These are phyloP conservation scores for Phytopythium litorale DNA, from an alignment of 352 stramenopile genomes.

Conservation along the genomic window DNA sequence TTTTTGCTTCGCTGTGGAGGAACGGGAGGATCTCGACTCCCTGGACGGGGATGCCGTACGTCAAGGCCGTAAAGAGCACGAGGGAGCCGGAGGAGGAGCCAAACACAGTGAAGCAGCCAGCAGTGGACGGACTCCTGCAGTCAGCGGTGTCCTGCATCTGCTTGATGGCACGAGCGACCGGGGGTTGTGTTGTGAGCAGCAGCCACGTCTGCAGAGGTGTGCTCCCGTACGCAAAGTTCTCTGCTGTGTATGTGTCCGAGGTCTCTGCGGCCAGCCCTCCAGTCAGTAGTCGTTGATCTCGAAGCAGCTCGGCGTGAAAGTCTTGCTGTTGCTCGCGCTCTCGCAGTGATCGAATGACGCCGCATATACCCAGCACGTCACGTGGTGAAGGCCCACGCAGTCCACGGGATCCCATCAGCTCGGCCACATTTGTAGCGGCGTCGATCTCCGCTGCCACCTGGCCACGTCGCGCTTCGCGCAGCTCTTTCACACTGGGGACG, in stretches of 20 bases:
- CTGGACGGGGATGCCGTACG: slow-evolving; percentile 18
- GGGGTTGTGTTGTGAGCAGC: slow-evolving; percentile 17
- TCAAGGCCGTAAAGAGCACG: slow-evolving; percentile 42
- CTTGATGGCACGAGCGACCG: slow-evolving; percentile 13
- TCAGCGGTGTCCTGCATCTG: not conserved
- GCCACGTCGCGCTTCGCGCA: not conserved
- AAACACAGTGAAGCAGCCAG: slow-evolving; percentile 30
- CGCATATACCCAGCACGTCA: not conserved
- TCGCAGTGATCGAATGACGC: slow-evolving; percentile 20
- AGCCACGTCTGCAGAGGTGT: slow-evolving; percentile 50
- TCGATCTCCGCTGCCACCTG: not conserved
- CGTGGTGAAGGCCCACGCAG: not conserved
- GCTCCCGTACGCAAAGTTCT: slow-evolving; percentile 58
- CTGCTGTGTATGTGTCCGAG: slow-evolving; percentile 22
- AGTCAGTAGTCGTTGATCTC: slow-evolving; percentile 18
- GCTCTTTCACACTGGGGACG: not conserved
- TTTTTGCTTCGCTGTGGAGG: slow-evolving; percentile 24
- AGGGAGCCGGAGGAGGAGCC: slow-evolving; percentile 55
- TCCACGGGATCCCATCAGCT: not conserved
- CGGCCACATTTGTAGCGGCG: not conserved
- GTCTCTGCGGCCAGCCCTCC: not conserved
- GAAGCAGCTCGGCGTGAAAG: slow-evolving; percentile 27
- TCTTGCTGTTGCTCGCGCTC: slow-evolving; percentile 24
- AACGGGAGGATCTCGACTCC: slow-evolving; percentile 57
- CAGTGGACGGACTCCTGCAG: not conserved